A percentile compares a stretch with the other conserved stretches of the same genome.
These are phyloP conservation scores for Cymbidium sinense DNA, from an alignment of 106 monocot genomes.

Conservation along the genomic window DNA sequence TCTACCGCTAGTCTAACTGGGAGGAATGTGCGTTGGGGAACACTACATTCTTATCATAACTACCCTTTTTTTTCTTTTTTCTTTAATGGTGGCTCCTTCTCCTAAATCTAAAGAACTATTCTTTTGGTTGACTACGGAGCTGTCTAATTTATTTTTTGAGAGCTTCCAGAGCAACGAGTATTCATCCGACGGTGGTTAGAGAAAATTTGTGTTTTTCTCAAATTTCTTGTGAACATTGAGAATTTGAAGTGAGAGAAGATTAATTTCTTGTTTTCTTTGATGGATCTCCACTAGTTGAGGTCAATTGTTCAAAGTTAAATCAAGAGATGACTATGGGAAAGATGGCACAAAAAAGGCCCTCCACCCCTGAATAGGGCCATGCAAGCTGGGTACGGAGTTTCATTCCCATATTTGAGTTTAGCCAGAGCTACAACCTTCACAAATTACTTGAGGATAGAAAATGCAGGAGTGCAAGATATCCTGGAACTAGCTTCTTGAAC, in stretches of 20 bases:
- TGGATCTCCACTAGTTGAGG: too few relatives aligned
- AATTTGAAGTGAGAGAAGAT: too few relatives aligned
- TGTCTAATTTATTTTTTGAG: not conserved
- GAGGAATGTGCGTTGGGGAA: not conserved
- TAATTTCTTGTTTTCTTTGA: too few relatives aligned
- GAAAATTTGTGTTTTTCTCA: not conserved
- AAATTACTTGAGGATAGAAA: too few relatives aligned
- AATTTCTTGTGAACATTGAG: too few relatives aligned
- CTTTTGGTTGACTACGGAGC: not conserved
- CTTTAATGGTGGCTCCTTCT: slow-evolving; percentile 10
- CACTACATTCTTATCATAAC: not conserved
- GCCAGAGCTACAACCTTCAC: slow-evolving; percentile 22
- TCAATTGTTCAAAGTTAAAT: too few relatives aligned
- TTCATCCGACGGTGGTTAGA: not conserved
- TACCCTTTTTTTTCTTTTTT: not conserved
- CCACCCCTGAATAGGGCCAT: slow-evolving; percentile 18
- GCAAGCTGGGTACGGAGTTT: slow-evolving; percentile 65
- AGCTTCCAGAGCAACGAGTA: not conserved
- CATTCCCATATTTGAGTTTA: slow-evolving; percentile 55
- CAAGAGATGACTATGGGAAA: slow-evolving; percentile 29
- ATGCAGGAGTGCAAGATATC: slow-evolving; percentile 25
- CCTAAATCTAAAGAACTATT: not conserved
- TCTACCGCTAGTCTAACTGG: not conserved
- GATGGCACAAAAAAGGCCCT: slow-evolving; percentile 16
- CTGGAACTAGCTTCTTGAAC: too few relatives aligned